A percentile compares a stretch with the other conserved stretches of the same genome.
Evolutionary conservation across 2,329 filamentous ascomycete genomes (phyloP).

Genomic region (Ophiostoma quercus): DNA sequence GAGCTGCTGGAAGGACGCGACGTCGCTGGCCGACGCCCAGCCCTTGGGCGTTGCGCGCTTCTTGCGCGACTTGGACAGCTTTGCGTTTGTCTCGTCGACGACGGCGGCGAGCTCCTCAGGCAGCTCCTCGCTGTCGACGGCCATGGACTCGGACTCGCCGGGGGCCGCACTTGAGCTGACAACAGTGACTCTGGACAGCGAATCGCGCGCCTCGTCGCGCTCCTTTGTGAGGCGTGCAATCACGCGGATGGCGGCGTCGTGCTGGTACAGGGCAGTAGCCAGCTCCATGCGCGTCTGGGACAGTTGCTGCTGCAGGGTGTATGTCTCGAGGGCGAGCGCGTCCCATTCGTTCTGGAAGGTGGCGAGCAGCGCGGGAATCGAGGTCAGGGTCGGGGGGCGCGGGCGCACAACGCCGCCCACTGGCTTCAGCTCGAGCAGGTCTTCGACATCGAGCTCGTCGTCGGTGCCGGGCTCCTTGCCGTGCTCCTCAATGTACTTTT

Average conservation of each 20-base stretch:
- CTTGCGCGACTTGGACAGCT: slow-evolving; percentile 81
- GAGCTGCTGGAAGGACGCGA: slow-evolving; percentile 48
- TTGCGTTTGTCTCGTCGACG: slow-evolving; percentile 74
- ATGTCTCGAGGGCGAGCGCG: slow-evolving; percentile 82
- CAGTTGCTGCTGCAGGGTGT: slow-evolving; percentile 83
- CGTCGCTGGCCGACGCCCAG: slow-evolving; percentile 72
- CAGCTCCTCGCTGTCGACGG: slow-evolving; percentile 75
- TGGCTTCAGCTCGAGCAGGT: slow-evolving; percentile 82
- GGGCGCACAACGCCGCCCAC: slow-evolving; percentile 72
- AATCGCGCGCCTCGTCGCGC: slow-evolving; percentile 85
- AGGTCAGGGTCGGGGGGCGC: slow-evolving; percentile 87
- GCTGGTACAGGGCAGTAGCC: slow-evolving; percentile 88
- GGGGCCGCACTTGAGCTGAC: slow-evolving; percentile 37
- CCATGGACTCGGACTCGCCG: slow-evolving; percentile 74
- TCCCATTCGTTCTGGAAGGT: slow-evolving; percentile 99
- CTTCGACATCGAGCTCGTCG: slow-evolving; percentile 74
- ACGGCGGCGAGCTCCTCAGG: slow-evolving; percentile 65
- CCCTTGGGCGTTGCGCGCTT: slow-evolving; percentile 80
- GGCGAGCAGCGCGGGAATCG: slow-evolving; percentile 87
- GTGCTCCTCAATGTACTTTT: slow-evolving; percentile 89
- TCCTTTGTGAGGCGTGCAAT: slow-evolving; percentile 88
- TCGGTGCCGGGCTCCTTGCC: slow-evolving; percentile 83
- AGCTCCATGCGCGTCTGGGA: slow-evolving; percentile 88
- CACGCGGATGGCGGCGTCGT: slow-evolving; percentile 93
- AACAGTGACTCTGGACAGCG: slow-evolving; percentile 78